Percentiles rank a stretch among this genome's conserved stretches.
Evolutionary conservation across 805 yeast species (phyloP).

Genomic region (Yarrowia divulgata): DNA sequence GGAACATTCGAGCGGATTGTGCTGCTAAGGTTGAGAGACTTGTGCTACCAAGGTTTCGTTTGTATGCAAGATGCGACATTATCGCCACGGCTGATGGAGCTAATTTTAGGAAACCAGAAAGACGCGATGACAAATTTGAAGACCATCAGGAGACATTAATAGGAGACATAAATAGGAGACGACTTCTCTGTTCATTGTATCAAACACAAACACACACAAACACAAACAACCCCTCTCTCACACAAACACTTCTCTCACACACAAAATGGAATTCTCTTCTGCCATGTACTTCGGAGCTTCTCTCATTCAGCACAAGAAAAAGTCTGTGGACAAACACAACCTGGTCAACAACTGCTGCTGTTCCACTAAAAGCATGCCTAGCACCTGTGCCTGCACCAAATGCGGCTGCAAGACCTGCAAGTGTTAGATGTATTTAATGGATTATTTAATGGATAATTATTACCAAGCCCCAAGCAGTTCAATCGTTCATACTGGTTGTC

Average conservation of each 20-base stretch:
- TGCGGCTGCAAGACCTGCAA: constrained; percentile 11
- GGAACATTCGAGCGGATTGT: not conserved
- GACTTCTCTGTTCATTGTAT: not conserved
- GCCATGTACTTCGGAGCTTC: not conserved
- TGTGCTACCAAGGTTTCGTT: not conserved
- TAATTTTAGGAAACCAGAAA: not conserved
- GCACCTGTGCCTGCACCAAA: constrained; percentile 1
- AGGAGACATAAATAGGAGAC: not conserved
- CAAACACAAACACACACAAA: not conserved
- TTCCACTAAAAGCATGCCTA: constrained; percentile 1
- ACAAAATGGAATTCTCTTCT: constrained; percentile 3
- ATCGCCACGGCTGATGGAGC: not conserved
- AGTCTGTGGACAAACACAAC: not conserved
- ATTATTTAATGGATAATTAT: too few species aligned
- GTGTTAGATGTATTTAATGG: too few species aligned
- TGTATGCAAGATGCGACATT: constrained; percentile 8
- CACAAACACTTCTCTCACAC: not conserved
- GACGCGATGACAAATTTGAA: too few species aligned
- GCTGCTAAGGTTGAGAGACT: constrained; percentile 1
- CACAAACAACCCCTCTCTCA: too few species aligned
- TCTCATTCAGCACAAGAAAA: not conserved
- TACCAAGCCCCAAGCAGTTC: too few species aligned
- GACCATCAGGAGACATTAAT: too few species aligned
- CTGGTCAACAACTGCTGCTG: constrained; percentile 6
- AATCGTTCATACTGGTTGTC: too few species aligned